Evolutionary conservation across 768 basidiomycete genomes (phyloP).

Genomic region (Mrakia frigida): DNA sequence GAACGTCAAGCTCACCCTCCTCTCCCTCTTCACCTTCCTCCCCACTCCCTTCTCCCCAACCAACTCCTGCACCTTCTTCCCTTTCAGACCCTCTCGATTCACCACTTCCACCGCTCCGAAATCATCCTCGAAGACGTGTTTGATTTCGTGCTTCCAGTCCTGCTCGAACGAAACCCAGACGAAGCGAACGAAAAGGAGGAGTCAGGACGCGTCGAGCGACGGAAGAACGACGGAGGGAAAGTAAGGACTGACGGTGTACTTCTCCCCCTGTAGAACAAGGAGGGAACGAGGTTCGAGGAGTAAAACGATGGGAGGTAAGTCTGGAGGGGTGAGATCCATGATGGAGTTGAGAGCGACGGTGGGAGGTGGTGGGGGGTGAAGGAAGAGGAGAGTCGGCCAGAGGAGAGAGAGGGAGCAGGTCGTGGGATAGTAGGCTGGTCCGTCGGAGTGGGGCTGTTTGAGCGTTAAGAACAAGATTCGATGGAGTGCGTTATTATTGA

Average conservation of each 20-base stretch:
- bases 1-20: slow-evolving; percentile 78
- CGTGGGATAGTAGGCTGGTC: slow-evolving; percentile 76
- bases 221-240: too few species aligned
- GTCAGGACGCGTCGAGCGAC: too few species aligned
- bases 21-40: slow-evolving; percentile 51
- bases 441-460: slow-evolving; percentile 93
- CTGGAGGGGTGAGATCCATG: not conserved
- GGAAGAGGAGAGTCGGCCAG: slow-evolving; percentile 75
- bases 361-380: slow-evolving; percentile 52
- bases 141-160: slow-evolving; percentile 72
- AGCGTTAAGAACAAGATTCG: too few species aligned
- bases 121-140: slow-evolving; percentile 53
- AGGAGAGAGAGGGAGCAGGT: slow-evolving; percentile 87
- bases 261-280: slow-evolving; percentile 62
- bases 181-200: too few species aligned
- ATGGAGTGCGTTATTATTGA: too few species aligned
- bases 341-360: slow-evolving; percentile 36
- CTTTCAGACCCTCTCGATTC: slow-evolving; percentile 57
- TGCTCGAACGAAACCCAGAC: too few species aligned
- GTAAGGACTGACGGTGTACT: slow-evolving; percentile 54
- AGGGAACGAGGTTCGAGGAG: slow-evolving; percentile 81
- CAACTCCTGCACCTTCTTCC: slow-evolving; percentile 45
- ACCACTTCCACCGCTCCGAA: slow-evolving; percentile 46
- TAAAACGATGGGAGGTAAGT: slow-evolving; percentile 51
- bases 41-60: slow-evolving; percentile 41